Conservation (phyloP, 2,329 filamentous ascomycete species). For the Cytospora piceicola region DNA sequence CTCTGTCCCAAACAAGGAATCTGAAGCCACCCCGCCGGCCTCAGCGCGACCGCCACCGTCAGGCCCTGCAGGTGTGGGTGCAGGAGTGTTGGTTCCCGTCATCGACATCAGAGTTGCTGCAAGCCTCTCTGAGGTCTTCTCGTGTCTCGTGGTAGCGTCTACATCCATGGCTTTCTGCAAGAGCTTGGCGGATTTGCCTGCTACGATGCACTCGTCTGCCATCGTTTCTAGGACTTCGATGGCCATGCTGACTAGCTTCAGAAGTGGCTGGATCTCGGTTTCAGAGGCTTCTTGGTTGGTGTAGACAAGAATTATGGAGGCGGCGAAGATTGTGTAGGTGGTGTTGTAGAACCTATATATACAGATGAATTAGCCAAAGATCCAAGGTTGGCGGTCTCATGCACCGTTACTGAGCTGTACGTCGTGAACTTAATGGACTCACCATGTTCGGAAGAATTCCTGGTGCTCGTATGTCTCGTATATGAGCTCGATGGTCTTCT, state of each 20-base stretch:
- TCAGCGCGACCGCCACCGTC: not conserved
- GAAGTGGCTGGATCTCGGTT: conserved; percentile 30
- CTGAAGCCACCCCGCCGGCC: not conserved
- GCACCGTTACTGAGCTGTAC: not conserved
- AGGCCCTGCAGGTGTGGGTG: not conserved
- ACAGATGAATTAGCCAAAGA: not conserved
- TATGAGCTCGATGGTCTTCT: conserved; percentile 38
- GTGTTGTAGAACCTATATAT: conserved; percentile 39
- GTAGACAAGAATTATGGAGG: conserved; percentile 38
- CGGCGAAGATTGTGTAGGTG: conserved; percentile 38
- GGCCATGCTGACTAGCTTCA: conserved; percentile 34
- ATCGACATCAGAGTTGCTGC: conserved; percentile 28
- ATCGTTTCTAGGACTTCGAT: conserved; percentile 30
- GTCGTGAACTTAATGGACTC: conserved; percentile 3
- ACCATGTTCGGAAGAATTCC: conserved; percentile 40
- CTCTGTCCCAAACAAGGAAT: conserved; percentile 31
- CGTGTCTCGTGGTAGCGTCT: conserved; percentile 24
- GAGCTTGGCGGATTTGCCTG: conserved; percentile 35
- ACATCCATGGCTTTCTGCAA: conserved; percentile 35
- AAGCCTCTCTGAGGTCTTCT: conserved; percentile 30
- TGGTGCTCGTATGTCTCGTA: conserved; percentile 38
- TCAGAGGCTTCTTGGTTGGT: conserved; percentile 34
- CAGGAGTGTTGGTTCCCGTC: conserved; percentile 5
- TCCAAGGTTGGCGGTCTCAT: not conserved
- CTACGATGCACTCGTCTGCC: conserved; percentile 35